Evolutionary conservation across 2,329 filamentous ascomycete genomes (phyloP).

Genomic region (Sclerotinia glacialis): DNA sequence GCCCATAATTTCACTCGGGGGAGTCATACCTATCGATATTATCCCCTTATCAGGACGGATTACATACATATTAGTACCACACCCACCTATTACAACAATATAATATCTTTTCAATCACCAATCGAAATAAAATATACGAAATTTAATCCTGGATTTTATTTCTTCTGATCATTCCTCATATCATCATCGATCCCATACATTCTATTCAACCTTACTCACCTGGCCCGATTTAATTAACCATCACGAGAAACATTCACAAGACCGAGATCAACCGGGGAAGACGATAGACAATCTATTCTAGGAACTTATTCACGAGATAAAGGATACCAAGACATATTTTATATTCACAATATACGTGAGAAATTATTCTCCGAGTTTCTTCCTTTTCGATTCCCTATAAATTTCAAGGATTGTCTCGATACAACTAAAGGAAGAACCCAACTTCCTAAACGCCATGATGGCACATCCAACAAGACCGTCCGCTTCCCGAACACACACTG

Average conservation of each 20-base stretch:
- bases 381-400: neutral
- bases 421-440: constrained; percentile 1
- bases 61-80: neutral
- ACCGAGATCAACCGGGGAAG: neutral
- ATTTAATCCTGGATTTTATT: neutral
- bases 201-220: neutral
- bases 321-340: neutral
- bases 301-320: neutral
- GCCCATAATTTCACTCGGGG: constrained; percentile 1
- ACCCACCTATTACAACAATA: neutral
- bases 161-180: neutral
- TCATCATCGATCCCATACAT: neutral
- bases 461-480: constrained; percentile 35
- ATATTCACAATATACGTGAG: neutral
- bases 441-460: constrained; percentile 28
- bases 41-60: constrained; percentile 15
- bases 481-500: constrained; percentile 28
- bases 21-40: neutral
- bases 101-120: neutral
- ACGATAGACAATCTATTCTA: neutral
- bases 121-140: neutral
- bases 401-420: neutral
- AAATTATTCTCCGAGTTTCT: neutral
- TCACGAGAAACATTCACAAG: constrained; percentile 22
- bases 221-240: constrained; percentile 4